Evolutionary conservation across 208 protist genomes (phyloP), one percentile per base, ranked within the genome.

Genomic region (Acanthamoeba royreba): DNA sequence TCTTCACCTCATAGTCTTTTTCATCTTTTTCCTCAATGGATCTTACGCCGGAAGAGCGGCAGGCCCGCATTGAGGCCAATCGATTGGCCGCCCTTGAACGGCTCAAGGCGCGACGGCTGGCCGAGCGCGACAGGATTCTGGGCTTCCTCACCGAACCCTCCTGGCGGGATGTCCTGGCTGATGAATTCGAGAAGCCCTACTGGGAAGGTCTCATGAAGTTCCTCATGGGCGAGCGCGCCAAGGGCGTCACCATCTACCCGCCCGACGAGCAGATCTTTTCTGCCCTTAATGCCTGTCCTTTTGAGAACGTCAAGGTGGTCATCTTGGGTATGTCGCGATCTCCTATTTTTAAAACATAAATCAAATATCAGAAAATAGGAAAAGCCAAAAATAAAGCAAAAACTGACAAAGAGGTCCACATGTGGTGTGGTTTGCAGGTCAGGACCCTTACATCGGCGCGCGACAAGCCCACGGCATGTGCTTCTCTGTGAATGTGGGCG

Each of bases 401-500:
- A n/a, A n/a, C n/a, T n/a, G n/a, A n/a, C n/a, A n/a, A n/a, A n/a
- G n/a, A n/a, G n/a, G n/a, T n/a, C n/a, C n/a, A n/a, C n/a, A n/a
- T n/a, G n/a, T n/a, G n/a, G n/a, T n/a, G n/a, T n/a, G n/a, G n/a
- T n/a, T n/a, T 47, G 3, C 81, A 88, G 81, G 81, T 9, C 81
- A 88, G 31, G 81, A 88, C 52, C 81, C 81, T 0, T 88, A 88
- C 35, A 15, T 28, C 4, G 35, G 19, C 9, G 33, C 1, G 8
- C 0, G 31, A 7, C 81, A 88, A 63, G 81, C 81, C 19, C 81
- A 88, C 19, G 87, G 87, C 69, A 52, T 92, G 69, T 92, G 87
- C 55, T 92, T 92, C 31, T 92, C 87, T 25, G 87, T 92, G 28
- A 66, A 53, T 46, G 42, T 79, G 35, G 87, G 69, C 42, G 45